Evolutionary conservation across 108 stramenopile species (phyloP), one percentile per base, ranked within the genome.

Genomic region (Chaetoceros muelleri): DNA sequence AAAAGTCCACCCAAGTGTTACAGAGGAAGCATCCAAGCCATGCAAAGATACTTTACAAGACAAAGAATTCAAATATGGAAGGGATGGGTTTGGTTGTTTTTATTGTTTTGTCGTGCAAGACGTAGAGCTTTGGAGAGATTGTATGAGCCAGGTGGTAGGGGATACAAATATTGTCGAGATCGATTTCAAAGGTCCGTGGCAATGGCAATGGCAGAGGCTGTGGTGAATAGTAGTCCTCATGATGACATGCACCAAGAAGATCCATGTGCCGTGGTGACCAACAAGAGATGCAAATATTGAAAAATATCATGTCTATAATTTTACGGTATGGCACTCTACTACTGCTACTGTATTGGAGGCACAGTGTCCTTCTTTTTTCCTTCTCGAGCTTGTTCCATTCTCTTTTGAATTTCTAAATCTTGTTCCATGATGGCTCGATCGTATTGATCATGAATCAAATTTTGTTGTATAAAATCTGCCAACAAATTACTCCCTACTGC

Each of bases 361-460:
- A n/a, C n/a, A n/a, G n/a, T n/a, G n/a, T n/a, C 34, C 34, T 40
- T 40, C 13, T 40, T 5, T 40, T 10, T 22, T 48, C n/a, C n/a
- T n/a, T n/a, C n/a, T n/a, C n/a, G n/a, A n/a, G 59, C 24, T 48
- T 46, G 24, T 10, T 54, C 55, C 0, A 66, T 28, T 44, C 68
- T 48, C 26, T 56, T n/a, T 30, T 61, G 49, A 55, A 82, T 57
- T 45, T 75, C 74, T 24, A 64, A 57, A 34, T 87, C 82, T 64
- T 87, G 85, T 21, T 87, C 80, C 44, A 67, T 65, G 1, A 84
- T 69, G 20, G 81, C 75, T 27, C 84, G 69, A 64, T 91, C 84
- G 57, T 91, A 84, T 56, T 91, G 90, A 67, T 87, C 85, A 62
- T 81, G 75, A 25, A 86, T 73, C 16, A 91, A 55, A 24, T 57